Base-by-base conservation (phyloP, 768 basidiomycete genomes). In the Astraeus odoratus region DNA sequence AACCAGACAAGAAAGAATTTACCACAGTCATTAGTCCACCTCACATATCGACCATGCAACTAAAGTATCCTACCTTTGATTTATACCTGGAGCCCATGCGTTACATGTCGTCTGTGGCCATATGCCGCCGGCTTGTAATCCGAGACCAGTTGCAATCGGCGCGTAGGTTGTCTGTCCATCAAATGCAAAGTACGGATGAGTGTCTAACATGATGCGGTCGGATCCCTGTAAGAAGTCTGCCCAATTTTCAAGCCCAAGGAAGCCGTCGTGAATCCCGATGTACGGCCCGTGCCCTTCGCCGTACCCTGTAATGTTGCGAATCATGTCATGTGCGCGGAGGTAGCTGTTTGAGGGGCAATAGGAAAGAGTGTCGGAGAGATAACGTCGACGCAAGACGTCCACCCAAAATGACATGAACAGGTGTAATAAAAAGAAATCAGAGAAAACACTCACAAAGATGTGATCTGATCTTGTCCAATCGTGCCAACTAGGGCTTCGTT, bases 141-240 rank as follows among this genome's bases (percentile, higher is more conserved):
- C 63, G 5, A 59, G 56, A 5, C 57, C 58, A 38, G 56, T 55
- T 38, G 59, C 66, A 34, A 71, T 60, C 51, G 72, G 64, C 18
- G 60, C 51, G 33, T 49, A 34, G 37, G 53, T 56, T 27, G 70
- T 55, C 23, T 55, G 58, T 0, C 68, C 69, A 49, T 72, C 65
- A 51, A 84, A 87, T 4, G 77, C 72, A 53, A 83, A 73, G 60
- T 86, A 88, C 8, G 78, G 76, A 53, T 89, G 86, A 15, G 73
- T 72, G 58, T 90, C 86, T 20, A 80, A 64, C 53, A 81, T 65
- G 39, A 72, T 44, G 62, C 77, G 62, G 74, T 77, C 87, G 0
- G 80, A 74, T 3, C 84, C 83, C 44, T 67, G 56, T 31, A 80
- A 56, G 56, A 77, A 77, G 35, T 67, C 68, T 16, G 62, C 65